Evolutionary conservation across 2,329 filamentous ascomycete genomes (phyloP).

Genomic region (Colletotrichum kahawae): DNA sequence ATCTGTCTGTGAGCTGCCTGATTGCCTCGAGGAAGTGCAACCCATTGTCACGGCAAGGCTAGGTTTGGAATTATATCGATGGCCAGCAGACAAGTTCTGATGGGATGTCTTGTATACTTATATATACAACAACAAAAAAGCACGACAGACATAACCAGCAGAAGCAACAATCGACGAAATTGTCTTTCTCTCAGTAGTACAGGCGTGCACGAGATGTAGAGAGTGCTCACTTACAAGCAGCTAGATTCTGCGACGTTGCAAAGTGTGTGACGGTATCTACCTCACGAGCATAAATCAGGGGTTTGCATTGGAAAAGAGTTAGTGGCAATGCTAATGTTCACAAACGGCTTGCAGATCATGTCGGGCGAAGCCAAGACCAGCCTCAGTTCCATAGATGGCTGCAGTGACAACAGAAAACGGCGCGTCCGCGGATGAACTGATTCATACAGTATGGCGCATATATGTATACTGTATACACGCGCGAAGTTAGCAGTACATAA

Average conservation of each 20-base stretch:
- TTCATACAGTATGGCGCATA: too few species aligned
- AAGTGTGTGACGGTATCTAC: not conserved
- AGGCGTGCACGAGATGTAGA: too few species aligned
- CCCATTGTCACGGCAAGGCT: not conserved
- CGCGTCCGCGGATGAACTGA: not conserved
- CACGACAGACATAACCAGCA: too few species aligned
- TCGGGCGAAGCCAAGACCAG: not conserved
- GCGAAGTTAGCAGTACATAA: too few species aligned
- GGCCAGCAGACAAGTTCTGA: not conserved
- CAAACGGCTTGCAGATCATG: not conserved
- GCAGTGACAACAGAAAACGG: not conserved
- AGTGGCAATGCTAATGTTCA: not conserved
- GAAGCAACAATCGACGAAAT: not conserved
- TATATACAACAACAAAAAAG: not conserved
- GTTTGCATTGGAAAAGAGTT: not conserved
- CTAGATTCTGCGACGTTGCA: not conserved
- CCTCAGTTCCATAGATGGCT: not conserved
- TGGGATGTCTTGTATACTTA: not conserved
- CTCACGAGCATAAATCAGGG: not conserved
- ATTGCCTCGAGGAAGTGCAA: not conserved
- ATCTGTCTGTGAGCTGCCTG: not conserved
- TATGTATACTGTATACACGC: too few species aligned
- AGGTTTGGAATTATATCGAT: not conserved
- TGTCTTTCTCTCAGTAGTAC: not conserved
- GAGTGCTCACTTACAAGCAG: not conserved